Evolutionary conservation across 306 rosid species (phyloP).

Genomic region (Prunus campanulata): DNA sequence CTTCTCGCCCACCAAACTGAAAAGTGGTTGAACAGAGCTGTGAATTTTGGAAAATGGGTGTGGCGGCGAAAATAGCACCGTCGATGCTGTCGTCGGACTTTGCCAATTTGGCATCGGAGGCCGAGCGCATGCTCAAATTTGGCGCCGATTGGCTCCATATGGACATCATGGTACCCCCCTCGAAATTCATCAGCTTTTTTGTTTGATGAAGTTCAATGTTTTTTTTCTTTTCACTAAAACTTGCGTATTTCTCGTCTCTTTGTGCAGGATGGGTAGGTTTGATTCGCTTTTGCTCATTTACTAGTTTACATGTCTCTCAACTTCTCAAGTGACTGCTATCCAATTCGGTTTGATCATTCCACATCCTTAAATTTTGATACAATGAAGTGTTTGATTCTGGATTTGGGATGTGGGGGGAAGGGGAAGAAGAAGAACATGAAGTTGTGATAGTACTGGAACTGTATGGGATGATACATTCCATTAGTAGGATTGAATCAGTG

Average conservation of each 20-base stretch:
- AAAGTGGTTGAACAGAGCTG: not conserved
- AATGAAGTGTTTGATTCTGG: not conserved
- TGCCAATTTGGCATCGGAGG: constrained; percentile 91
- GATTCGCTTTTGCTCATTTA: constrained; percentile 27
- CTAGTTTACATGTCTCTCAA: constrained; percentile 11
- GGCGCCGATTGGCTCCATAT: constrained; percentile 99
- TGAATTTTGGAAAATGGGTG: constrained; percentile 34
- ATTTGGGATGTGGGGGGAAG: not conserved
- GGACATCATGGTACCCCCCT: constrained; percentile 83
- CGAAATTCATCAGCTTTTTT: not conserved
- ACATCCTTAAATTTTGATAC: not conserved
- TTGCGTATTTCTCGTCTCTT: not conserved
- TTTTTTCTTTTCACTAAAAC: not conserved
- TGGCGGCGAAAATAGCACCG: constrained; percentile 85
- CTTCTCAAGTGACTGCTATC: constrained; percentile 24
- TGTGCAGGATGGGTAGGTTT: constrained; percentile 95
- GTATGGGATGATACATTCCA: not conserved
- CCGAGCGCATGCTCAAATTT: constrained; percentile 59
- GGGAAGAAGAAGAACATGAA: not conserved
- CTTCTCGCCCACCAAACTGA: not conserved
- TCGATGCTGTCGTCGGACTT: constrained; percentile 97
- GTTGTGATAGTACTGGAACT: not conserved
- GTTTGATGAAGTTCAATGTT: too few relatives aligned
- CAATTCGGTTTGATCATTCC: constrained; percentile 30
- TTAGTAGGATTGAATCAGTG: not conserved